These are phyloP conservation scores for Globisporangium lucens DNA, from an alignment of 352 stramenopile genomes.

Conservation along the genomic window DNA sequence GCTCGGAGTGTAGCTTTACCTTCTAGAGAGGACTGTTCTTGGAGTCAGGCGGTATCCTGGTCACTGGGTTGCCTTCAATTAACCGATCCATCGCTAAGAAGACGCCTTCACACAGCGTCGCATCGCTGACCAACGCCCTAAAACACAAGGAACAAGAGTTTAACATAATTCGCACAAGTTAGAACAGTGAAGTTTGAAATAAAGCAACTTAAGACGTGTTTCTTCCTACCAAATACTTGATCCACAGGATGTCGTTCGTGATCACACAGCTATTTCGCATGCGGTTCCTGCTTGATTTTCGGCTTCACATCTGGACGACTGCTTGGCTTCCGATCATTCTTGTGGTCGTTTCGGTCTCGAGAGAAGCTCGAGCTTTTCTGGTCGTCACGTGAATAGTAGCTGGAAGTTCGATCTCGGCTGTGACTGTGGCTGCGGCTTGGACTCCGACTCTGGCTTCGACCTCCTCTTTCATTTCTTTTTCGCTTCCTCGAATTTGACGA, in stretches of 20 bases:
- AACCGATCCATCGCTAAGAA: not conserved
- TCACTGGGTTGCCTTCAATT: not conserved
- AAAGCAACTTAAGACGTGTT: not conserved
- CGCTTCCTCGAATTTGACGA: conserved; percentile 37
- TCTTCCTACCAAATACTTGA: conserved; percentile 3
- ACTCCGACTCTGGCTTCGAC: conserved; percentile 34
- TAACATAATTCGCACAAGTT: not conserved
- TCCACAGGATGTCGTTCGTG: not conserved
- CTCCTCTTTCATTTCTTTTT: conserved; percentile 33
- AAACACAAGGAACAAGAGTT: not conserved
- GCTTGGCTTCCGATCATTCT: conserved; percentile 8
- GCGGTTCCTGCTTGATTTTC: conserved; percentile 17
- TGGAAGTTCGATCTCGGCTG: conserved; percentile 27
- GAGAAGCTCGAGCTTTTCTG: conserved; percentile 14
- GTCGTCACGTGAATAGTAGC: conserved; percentile 12
- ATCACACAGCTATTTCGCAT: conserved; percentile 3
- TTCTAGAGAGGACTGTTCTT: conserved; percentile 6
- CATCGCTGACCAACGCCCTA: not conserved
- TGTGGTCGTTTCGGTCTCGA: conserved; percentile 12
- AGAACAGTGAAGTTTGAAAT: not conserved
- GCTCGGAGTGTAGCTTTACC: not conserved
- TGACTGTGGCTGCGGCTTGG: conserved; percentile 44
- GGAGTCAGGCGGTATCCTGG: not conserved
- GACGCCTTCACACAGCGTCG: not conserved
- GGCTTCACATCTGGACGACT: conserved; percentile 2